Percentiles rank a stretch among this genome's conserved stretches.
These are phyloP conservation scores for Stagonosporopsis vannaccii DNA, from an alignment of 2,329 filamentous ascomycete species.

Conservation along the genomic window DNA sequence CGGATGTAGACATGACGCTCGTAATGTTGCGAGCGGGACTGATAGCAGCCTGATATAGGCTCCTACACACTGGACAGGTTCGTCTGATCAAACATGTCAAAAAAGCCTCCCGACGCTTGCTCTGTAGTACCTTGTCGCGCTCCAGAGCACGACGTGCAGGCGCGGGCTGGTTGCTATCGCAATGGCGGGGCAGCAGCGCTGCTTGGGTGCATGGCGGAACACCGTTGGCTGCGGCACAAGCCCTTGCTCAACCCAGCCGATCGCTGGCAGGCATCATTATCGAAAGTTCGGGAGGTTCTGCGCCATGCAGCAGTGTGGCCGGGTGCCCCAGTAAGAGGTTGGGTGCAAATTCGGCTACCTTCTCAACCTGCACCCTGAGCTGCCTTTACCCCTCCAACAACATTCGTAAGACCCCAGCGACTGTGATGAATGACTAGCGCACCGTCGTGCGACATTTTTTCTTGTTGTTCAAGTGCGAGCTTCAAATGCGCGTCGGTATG, in stretches of 20 bases:
- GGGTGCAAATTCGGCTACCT: conserved; percentile 14
- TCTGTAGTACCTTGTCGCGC: background rate
- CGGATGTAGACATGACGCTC: background rate
- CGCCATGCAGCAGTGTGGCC: conserved; percentile 17
- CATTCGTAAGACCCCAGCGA: background rate
- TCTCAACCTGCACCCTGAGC: conserved; percentile 20
- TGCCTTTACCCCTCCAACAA: conserved; percentile 1
- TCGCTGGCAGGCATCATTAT: conserved; percentile 37
- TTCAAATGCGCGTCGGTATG: conserved; percentile 3
- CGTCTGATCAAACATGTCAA: background rate
- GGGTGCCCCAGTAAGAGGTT: conserved; percentile 8
- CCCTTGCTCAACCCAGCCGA: conserved; percentile 15
- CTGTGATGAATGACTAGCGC: background rate
- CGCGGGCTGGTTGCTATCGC: conserved; percentile 31
- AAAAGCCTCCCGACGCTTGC: background rate
- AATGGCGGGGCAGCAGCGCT: conserved; percentile 34
- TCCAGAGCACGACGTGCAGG: conserved; percentile 15
- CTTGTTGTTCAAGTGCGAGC: background rate
- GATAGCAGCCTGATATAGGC: conserved; percentile 1
- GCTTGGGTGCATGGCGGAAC: conserved; percentile 6
- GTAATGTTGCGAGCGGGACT: background rate
- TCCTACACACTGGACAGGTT: background rate
- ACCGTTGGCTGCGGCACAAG: conserved; percentile 14
- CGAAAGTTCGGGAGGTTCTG: conserved; percentile 35
- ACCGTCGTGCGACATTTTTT: background rate